Percentiles rank a stretch among this genome's conserved stretches.
phyloP scores from a whole-genome alignment of 129 eudicot species.

The Apium graveolens region DNA sequence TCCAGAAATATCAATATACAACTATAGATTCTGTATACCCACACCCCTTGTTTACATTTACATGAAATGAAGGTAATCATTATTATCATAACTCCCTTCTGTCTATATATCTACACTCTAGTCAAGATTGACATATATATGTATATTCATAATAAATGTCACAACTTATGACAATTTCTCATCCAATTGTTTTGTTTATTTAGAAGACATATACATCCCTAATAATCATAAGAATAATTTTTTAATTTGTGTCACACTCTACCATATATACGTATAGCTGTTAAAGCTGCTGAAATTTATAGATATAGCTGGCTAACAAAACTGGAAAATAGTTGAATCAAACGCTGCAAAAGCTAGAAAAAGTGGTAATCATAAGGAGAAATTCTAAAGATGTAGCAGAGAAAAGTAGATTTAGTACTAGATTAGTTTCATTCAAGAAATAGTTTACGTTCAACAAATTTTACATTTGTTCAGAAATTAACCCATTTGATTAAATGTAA shows the following conservation, averaged over 20 bases:
- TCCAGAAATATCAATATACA: slow-evolving; percentile 27
- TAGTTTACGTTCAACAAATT: neutral
- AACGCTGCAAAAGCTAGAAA: slow-evolving; percentile 20
- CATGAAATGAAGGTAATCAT: slow-evolving; percentile 54
- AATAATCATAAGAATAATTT: no score
- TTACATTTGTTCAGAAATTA: neutral
- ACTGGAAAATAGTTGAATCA: slow-evolving; percentile 14
- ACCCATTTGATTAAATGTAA: neutral
- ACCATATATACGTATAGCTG: neutral
- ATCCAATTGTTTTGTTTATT: no score
- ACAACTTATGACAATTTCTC: no score
- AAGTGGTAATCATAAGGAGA: neutral
- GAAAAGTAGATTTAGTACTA: slow-evolving; percentile 15
- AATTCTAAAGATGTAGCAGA: slow-evolving; percentile 5
- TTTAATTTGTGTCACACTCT: neutral
- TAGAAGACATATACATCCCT: neutral
- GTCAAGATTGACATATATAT: neutral
- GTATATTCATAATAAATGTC: no score
- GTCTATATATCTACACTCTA: neutral
- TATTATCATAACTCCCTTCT: neutral
- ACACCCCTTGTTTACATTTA: slow-evolving; percentile 3
- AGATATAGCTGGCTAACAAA: neutral
- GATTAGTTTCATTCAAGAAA: neutral
- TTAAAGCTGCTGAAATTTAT: neutral
- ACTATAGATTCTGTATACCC: neutral